Conservation (phyloP, 345 rosid species). For the Hypericum androsaemum region DNA sequence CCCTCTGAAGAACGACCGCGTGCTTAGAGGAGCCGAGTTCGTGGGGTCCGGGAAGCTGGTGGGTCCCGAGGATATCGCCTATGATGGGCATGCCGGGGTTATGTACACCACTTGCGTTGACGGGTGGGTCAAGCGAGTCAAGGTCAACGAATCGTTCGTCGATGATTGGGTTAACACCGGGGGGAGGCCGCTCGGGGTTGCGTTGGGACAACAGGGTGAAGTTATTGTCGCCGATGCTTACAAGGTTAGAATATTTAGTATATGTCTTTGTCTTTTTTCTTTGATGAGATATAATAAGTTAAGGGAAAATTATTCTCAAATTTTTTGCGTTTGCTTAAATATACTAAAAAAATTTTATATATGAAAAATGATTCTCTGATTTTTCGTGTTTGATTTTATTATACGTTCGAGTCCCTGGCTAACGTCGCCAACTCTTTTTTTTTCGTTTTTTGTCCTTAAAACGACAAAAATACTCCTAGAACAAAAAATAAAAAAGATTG, state of each 20-base stretch:
- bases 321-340: too few species aligned
- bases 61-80: not conserved
- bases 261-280: too few species aligned
- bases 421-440: too few species aligned
- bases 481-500: too few species aligned
- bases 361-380: too few species aligned
- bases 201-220: slow-evolving; percentile 30
- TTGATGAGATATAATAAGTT: too few species aligned
- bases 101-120: slow-evolving; percentile 54
- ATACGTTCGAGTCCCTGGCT: too few species aligned
- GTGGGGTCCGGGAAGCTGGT: not conserved
- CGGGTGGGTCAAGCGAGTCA: slow-evolving; percentile 77
- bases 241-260: slow-evolving; percentile 34
- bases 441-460: too few species aligned
- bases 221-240: slow-evolving; percentile 60
- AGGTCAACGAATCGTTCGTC: slow-evolving; percentile 29
- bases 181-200: slow-evolving; percentile 80
- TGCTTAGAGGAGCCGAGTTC: not conserved
- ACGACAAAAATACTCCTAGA: too few species aligned
- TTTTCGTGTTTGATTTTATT: too few species aligned
- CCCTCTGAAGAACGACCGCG: not conserved
- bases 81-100: slow-evolving; percentile 11
- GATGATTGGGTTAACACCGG: slow-evolving; percentile 56
- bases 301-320: too few species aligned
- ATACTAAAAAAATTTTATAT: too few species aligned